Conservation (phyloP, 164 flowering plant genomes). For the Vitis rupestris region DNA sequence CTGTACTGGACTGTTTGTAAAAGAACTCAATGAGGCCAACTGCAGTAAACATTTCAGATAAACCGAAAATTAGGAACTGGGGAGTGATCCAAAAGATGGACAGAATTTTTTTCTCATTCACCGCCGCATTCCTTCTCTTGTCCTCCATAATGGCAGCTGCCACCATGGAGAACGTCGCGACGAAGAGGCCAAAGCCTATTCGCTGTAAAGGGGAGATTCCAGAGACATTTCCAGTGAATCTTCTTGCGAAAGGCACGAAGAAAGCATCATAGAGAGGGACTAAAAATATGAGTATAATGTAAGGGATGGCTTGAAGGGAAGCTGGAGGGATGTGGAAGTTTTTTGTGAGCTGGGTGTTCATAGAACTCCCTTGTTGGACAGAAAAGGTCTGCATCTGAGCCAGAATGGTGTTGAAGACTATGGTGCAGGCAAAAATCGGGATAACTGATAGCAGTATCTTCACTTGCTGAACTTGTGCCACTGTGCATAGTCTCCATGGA, state of each 20-base stretch:
- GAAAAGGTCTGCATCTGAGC: slow-evolving; percentile 68
- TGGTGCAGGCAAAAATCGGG: slow-evolving; percentile 58
- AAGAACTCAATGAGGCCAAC: slow-evolving; percentile 54
- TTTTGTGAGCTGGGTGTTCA: slow-evolving; percentile 40
- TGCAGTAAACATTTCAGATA: slow-evolving; percentile 47
- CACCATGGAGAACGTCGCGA: slow-evolving; percentile 51
- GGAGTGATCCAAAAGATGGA: slow-evolving; percentile 44
- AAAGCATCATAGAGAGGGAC: slow-evolving; percentile 52
- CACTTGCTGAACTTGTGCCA: slow-evolving; percentile 50
- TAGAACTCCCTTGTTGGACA: slow-evolving; percentile 54
- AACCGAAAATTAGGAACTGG: slow-evolving; percentile 35
- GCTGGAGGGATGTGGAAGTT: slow-evolving; percentile 52
- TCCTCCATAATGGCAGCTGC: slow-evolving; percentile 49
- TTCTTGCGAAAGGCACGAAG: slow-evolving; percentile 45
- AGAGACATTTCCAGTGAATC: slow-evolving; percentile 38
- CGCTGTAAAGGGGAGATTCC: slow-evolving; percentile 50
- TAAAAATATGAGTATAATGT: slow-evolving; percentile 45
- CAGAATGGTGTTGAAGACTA: slow-evolving; percentile 54
- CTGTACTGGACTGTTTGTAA: slow-evolving; percentile 43
- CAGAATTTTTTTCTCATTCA: slow-evolving; percentile 11
- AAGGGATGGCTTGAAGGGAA: slow-evolving; percentile 58
- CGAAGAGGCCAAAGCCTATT: slow-evolving; percentile 44
- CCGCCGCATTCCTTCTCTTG: slow-evolving; percentile 33
- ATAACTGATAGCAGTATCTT: slow-evolving; percentile 43
- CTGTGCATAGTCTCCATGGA: slow-evolving; percentile 42